A percentile compares a stretch with the other conserved stretches of the same genome.
phyloP scores from a whole-genome alignment of 2,329 filamentous ascomycete species.

The Claviceps sp. region DNA sequence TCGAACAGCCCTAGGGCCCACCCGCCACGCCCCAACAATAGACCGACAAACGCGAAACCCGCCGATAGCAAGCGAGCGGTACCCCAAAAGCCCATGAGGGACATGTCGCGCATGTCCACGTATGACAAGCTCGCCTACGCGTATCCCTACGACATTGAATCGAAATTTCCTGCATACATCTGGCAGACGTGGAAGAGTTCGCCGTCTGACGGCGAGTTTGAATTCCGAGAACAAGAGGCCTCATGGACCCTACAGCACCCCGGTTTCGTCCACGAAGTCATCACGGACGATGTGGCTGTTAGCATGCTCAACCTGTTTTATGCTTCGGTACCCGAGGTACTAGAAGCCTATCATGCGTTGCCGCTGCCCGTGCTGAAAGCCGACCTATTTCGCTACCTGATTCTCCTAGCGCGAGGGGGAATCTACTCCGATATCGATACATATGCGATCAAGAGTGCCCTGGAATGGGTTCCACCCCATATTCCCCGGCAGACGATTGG shows the following conservation, averaged over 20 bases:
- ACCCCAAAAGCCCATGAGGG: constrained; percentile 42
- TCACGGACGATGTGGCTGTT: constrained; percentile 77
- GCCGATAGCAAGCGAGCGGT: constrained; percentile 3
- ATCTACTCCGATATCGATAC: constrained; percentile 92
- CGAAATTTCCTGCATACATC: constrained; percentile 91
- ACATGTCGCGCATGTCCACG: constrained; percentile 59
- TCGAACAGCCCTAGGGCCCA: not conserved
- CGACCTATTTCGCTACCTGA: constrained; percentile 66
- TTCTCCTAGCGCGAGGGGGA: constrained; percentile 46
- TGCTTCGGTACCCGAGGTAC: constrained; percentile 63
- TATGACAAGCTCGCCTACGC: constrained; percentile 79
- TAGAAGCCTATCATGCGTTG: constrained; percentile 61
- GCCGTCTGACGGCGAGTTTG: constrained; percentile 64
- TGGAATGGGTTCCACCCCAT: constrained; percentile 72
- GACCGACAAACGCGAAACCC: constrained; percentile 9
- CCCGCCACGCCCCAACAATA: constrained; percentile 10
- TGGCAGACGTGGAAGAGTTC: constrained; percentile 98
- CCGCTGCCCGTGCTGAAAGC: constrained; percentile 66
- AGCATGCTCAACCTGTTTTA: constrained; percentile 79
- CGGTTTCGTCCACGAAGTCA: constrained; percentile 88
- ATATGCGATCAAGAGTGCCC: constrained; percentile 64
- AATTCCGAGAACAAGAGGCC: constrained; percentile 71
- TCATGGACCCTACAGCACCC: constrained; percentile 83
- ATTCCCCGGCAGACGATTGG: constrained; percentile 70
- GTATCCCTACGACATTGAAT: constrained; percentile 80